These are phyloP conservation scores for Hemisphaericaspora xylofermentans DNA, from an alignment of 1,139 yeast species.

Conservation along the genomic window DNA sequence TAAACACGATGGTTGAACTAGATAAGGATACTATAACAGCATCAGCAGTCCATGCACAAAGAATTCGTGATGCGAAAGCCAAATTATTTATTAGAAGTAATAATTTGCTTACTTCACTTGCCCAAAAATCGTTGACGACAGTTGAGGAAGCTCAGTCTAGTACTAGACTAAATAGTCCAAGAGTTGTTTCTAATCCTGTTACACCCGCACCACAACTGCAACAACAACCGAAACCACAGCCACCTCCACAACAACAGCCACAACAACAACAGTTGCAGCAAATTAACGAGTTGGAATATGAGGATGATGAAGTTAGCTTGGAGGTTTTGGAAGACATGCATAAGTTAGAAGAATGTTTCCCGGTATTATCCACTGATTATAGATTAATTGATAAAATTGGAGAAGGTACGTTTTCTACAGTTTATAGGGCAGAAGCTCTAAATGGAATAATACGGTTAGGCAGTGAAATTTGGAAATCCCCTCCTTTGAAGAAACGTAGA, in stretches of 20 bases:
- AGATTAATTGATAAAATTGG: conserved; percentile 83
- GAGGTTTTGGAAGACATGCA: conserved; percentile 68
- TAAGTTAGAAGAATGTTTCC: conserved; percentile 61
- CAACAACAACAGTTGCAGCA: background rate
- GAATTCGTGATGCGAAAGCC: background rate
- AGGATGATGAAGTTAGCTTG: conserved; percentile 46
- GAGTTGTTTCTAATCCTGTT: background rate
- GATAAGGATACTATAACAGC: background rate
- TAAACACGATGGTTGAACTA: background rate
- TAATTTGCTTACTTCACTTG: conserved; percentile 2
- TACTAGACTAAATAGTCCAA: background rate
- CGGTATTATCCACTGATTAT: conserved; percentile 58
- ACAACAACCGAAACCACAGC: background rate
- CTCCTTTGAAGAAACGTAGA: conserved; percentile 36
- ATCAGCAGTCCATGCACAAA: background rate
- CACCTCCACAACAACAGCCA: background rate
- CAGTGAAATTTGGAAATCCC: conserved; percentile 47
- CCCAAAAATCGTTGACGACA: conserved; percentile 3
- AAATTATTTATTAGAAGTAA: conserved; percentile 2
- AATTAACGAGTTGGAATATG: conserved; percentile 18
- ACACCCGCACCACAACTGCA: background rate
- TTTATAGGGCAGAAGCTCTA: conserved; percentile 82
- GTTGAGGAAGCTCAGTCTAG: conserved; percentile 1
- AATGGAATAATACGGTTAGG: conserved; percentile 41
- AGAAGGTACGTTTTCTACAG: conserved; percentile 91